Evolutionary conservation across 495 filamentous ascomycete genomes (phyloP), one percentile per base, ranked within the genome.

Genomic region (Podospora didyma): DNA sequence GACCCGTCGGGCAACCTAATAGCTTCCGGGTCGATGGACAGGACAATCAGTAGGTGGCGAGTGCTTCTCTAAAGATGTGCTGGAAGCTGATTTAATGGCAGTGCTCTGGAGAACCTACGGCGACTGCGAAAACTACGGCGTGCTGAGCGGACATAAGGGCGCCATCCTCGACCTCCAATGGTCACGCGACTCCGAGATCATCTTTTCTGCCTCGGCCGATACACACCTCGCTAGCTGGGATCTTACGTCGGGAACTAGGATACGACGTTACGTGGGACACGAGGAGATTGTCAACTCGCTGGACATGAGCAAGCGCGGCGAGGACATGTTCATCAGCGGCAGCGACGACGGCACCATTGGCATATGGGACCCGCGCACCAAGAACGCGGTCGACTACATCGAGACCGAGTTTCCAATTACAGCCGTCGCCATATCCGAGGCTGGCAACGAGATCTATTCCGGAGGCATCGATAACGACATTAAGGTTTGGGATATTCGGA

Each of bases 381-480:
- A 97, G 68, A 81, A 88, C 44, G 92, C 90, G 1, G 79, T 89
- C 39, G 89, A 95, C 58, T 94, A 87, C 67, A 84, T 97, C 50
- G 83, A 93, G 67, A 96, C 92, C 1, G 89, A 95, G 49, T 94
- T 96, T 49, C 94, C 95, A 6, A 86, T 99, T 60, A 97, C 93
- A 0, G 89, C 92, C 0, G 86, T 97, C 0, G 90, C 93, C 3
- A 71, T 97, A 7, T 87, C 92, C 4, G 92, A 96, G 72, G 90
- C 91, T 17, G 94, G 93, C 16, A 96, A 94, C 67, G 95, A 99
- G 73, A 81, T 99, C 7, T 99, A 92, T 69, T 92, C 88, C 17
- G 94, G 94, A 35, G 89, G 92, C 10, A 97, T 99, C 54, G 94
- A 97, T 69, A 96, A 97, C 62, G 91, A 95, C 55, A 96, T 99